Evolutionary conservation across 2,329 filamentous ascomycete species (phyloP).

Genomic region (Fusarium beomiforme): DNA sequence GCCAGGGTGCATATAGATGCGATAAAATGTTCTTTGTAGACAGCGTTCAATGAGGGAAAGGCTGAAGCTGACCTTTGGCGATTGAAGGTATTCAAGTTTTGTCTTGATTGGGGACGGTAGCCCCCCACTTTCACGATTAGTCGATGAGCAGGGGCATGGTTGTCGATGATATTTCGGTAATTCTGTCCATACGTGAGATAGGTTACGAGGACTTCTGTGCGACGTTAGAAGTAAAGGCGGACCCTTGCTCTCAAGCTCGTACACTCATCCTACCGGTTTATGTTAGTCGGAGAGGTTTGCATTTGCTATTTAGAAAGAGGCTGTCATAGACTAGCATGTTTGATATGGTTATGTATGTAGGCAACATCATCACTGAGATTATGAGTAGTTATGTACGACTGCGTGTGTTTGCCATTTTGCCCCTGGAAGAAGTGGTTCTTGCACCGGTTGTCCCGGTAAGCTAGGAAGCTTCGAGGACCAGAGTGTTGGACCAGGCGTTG

Average conservation of each 20-base stretch:
- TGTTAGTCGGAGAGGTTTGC: constrained; percentile 5
- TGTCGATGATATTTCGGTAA: constrained; percentile 15
- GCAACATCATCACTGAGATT: constrained; percentile 20
- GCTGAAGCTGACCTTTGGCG: background rate
- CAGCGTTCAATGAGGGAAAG: background rate
- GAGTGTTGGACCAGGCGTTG: constrained; percentile 21
- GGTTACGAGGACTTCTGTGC: background rate
- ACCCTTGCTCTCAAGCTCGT: constrained; percentile 8
- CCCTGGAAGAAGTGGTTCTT: constrained; percentile 27
- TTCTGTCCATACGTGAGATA: constrained; percentile 17
- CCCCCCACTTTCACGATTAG: background rate
- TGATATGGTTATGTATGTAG: constrained; percentile 5
- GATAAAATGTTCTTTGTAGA: background rate
- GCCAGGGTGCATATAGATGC: background rate
- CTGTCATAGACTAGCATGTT: background rate
- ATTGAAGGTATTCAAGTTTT: background rate
- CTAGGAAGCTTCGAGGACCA: constrained; percentile 19
- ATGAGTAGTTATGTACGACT: too few species aligned
- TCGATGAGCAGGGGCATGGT: constrained; percentile 2
- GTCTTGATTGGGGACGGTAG: background rate
- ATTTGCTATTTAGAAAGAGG: constrained; percentile 2
- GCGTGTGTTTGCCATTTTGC: constrained; percentile 9
- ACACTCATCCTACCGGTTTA: constrained; percentile 7
- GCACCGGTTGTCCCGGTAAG: constrained; percentile 18
- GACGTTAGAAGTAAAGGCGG: constrained; percentile 24